phyloP scores from a whole-genome alignment of 1,139 yeast genomes.

The Trichomonascaceae sp. region DNA sequence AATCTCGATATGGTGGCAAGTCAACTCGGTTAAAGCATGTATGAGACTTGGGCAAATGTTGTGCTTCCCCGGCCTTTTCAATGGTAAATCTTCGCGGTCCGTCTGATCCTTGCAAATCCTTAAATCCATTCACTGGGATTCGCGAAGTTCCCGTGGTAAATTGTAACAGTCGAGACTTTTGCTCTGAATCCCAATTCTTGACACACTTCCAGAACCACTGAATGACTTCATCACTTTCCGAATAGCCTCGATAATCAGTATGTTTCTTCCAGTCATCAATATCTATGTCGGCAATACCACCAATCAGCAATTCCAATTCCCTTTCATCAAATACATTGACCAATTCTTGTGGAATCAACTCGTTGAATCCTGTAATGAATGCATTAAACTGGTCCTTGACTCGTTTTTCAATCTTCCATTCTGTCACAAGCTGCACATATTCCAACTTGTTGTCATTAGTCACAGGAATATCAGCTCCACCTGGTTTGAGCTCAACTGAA shows the following conservation, averaged over 20 bases:
- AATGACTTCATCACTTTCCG: constrained; percentile 90
- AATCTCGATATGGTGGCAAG: constrained; percentile 75
- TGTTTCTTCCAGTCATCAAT: constrained; percentile 98
- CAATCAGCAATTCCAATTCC: constrained; percentile 90
- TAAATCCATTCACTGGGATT: constrained; percentile 97
- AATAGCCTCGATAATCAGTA: constrained; percentile 96
- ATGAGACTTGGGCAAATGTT: constrained; percentile 93
- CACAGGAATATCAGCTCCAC: constrained; percentile 83
- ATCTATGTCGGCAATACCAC: constrained; percentile 97
- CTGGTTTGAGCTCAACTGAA: constrained; percentile 82
- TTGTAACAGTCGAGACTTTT: constrained; percentile 88
- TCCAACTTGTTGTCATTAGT: constrained; percentile 93
- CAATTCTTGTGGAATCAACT: constrained; percentile 91
- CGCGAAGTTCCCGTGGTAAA: constrained; percentile 98
- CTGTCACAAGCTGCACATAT: constrained; percentile 89
- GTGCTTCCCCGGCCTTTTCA: constrained; percentile 93
- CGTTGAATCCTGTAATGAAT: constrained; percentile 94
- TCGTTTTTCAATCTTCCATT: constrained; percentile 91
- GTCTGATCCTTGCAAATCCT: constrained; percentile 96
- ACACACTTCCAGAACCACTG: constrained; percentile 99
- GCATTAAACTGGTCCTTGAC: constrained; percentile 96
- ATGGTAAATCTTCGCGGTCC: constrained; percentile 98
- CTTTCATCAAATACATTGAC: constrained; percentile 97
- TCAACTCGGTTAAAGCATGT: constrained; percentile 93
- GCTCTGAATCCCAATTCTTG: constrained; percentile 92